Base-by-base conservation (phyloP, 257 asterid genomes). In the Striga asiatica region DNA sequence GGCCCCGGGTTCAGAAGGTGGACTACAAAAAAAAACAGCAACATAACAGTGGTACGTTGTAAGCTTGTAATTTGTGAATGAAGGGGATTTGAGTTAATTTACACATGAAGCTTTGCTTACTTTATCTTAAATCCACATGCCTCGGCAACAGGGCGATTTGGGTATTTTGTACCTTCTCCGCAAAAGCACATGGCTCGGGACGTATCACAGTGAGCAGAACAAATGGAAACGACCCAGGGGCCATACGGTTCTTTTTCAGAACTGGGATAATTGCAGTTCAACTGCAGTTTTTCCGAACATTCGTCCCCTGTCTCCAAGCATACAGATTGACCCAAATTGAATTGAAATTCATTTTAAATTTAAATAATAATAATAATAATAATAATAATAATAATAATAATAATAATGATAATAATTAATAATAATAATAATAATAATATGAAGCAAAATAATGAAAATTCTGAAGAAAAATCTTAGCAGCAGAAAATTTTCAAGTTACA, bases 181-280 rank as follows among this genome's bases (percentile, higher is more conserved):
- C 98, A 92, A 68, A 87, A 92, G 75, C 98, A 92, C 97, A 88
- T 82, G 61, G 95, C 96, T 70, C 93, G 75, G 6, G 88, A 72
- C 38, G 83, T 91, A 70, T 91, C 98, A 17, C 98, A 91, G 76
- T 73, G 58, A 58, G 93, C 85, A 20, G 95, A 43, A 63, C 98
- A 91, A 50, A 84, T 84, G 13, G 98, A 91, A 34, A 91, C 97
- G 54, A 91, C 81, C 98, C 98, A 88, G 14, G 13, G 82, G 31
- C 98, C 97, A 55, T 77, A 88, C 19, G 94, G 98, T 8, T 48
- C 49, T 47, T 73, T 70, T 35, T 79, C 72, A 28, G 79, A 75
- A 64, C 70, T 76, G 24, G 87, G 87, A 66, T 67, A 71, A 66
- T 91, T 91, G 81, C 98, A 91, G 48, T 59, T 70, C 63, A 91